Conservation (phyloP, 2,329 filamentous ascomycete genomes). For the Aureobasidium subglaciale region DNA sequence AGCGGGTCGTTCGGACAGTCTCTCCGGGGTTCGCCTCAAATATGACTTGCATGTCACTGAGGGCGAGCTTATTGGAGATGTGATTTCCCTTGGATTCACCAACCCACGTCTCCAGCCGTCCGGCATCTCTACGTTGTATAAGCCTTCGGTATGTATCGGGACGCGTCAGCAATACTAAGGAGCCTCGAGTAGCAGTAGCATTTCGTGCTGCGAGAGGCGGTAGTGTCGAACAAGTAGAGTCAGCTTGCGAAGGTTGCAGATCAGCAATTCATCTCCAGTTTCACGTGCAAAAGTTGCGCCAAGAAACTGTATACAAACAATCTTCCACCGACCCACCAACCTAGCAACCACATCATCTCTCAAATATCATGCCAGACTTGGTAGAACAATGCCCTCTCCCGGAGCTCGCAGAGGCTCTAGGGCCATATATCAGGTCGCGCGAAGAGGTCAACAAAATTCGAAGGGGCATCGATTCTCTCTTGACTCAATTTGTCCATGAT, state of each 20-base stretch:
- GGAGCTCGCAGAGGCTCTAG: conserved; percentile 15
- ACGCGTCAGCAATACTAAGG: no score
- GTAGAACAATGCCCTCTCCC: conserved; percentile 14
- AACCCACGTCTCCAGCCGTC: no score
- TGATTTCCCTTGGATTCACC: no score
- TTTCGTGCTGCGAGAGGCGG: no score
- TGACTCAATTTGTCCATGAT: neutral
- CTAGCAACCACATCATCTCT: neutral
- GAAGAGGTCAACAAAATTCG: conserved; percentile 10
- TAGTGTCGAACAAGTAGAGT: no score
- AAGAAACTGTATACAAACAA: conserved; percentile 11
- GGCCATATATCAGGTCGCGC: conserved; percentile 15
- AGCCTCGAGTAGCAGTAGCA: no score
- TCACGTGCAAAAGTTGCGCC: conserved; percentile 1
- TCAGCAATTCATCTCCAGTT: neutral
- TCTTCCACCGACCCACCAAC: neutral
- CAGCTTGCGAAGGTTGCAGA: neutral
- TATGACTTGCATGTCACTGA: neutral
- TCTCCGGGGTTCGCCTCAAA: neutral
- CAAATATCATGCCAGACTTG: conserved; percentile 1
- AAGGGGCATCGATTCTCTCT: neutral
- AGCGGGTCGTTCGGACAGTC: neutral
- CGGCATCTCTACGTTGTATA: no score
- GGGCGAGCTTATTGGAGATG: neutral
- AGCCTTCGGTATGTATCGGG: no score